Evolutionary conservation across 2,329 filamentous ascomycete genomes (phyloP), one percentile per base, ranked within the genome.

Genomic region (Pyrenophora teres): DNA sequence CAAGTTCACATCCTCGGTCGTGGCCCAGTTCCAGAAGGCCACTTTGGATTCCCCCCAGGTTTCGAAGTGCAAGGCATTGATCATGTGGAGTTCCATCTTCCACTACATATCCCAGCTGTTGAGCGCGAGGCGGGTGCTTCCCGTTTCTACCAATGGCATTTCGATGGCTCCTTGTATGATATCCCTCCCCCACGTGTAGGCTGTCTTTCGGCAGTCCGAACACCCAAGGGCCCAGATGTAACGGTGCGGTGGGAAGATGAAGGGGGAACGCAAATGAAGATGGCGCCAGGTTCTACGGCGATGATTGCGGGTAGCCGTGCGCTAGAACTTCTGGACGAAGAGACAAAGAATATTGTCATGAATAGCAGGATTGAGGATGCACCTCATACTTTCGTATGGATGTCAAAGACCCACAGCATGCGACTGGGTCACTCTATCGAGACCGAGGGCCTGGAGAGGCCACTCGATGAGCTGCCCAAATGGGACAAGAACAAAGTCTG

Each of bases 281-380:
- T 42, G 40, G 40, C 27, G 1, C 40, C 40, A 1, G 40, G 40
- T 2, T 25, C 40, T 15, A 42, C 30, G 2, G 40, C 40, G 7
- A 42, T 42, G 40, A 12, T 42, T 9, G 40, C 40, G 12, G 40
- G 40, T 2, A 42, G 30, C 2, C 18, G 40, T 21, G 40, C 40
- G 9, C 30, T 42, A 21, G 40, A 18, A 1, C 1, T 42, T 0
- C 27, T 42, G 1, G 40, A 33, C 10, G 40, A 33, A 4, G 18
- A 23, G 7, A 42, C 40, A 8, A 18, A 27, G 0, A 42, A 33
- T 9, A 33, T 33, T 9, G 33, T 38, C 7, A 15, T 46, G 18
- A 38, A 46, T 25, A 46, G 43, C 50, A 78, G 71, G 72, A 75
- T 78, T 21, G 76, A 79, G 62, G 78, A 79, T 50, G 75, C 76